Base-by-base conservation (phyloP, 441 rosid genomes). In the Monsonia emarginata region DNA sequence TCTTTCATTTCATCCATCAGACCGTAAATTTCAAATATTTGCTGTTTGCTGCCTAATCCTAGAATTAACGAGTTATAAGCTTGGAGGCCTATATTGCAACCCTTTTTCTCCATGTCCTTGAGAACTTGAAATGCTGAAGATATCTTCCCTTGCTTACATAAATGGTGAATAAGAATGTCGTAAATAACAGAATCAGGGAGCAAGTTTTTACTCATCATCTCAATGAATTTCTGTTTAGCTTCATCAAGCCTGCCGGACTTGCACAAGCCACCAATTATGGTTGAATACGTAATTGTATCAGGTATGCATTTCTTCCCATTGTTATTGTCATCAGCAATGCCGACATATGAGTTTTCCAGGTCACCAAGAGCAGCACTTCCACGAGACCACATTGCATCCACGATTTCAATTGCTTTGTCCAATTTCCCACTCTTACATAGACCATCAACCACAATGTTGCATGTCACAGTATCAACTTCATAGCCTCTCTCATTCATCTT, bases 351-450 rank as follows among this genome's bases (percentile, higher is more conserved):
- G 78, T 86, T 88, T 26, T 95, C 96, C 71, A 90, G 62, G 72
- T 80, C 84, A 67, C 88, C 95, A 73, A 94, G 90, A 76, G 96
- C 97, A 72, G 93, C 91, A 78, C 89, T 86, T 82, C 96, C 96
- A 67, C 82, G 85, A 57, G 70, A 84, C 83, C 94, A 89, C 97
- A 94, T 84, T 63, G 80, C 91, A 75, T 69, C 78, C 62, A 81
- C 88, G 61, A 90, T 83, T 79, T 88, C 91, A 66, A 90, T 76
- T 63, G 97, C 98, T 83, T 85, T 87, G 74, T 94, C 95, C 75
- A 94, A 67, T 69, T 84, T 86, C 48, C 89, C 94, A 68, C 78
- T 75, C 44, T 71, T 82, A 76, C 98, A 90, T 21, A 94, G 85
- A 72, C 95, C 95, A 75, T 85, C 87, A 78, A 89, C 82, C 62